Evolutionary conservation across 768 basidiomycete genomes (phyloP).

Genomic region (Melanogaster broomeanus): DNA sequence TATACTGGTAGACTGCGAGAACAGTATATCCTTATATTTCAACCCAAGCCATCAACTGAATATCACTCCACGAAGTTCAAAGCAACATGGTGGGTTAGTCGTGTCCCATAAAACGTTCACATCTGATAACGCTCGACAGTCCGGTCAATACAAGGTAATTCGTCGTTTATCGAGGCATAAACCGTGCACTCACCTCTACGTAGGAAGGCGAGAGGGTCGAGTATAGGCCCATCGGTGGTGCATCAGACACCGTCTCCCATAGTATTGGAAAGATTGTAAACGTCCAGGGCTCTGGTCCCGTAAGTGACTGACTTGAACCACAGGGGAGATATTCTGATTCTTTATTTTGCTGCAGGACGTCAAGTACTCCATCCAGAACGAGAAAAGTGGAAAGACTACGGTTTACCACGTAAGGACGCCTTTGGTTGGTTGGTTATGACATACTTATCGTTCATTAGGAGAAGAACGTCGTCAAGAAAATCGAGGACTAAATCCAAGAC

Average conservation of each 20-base stretch:
- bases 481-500: too few relatives aligned
- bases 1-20: slow-evolving; percentile 13
- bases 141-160: slow-evolving; percentile 27
- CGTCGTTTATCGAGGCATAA: too few relatives aligned
- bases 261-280: slow-evolving; percentile 37
- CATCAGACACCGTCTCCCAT: slow-evolving; percentile 39
- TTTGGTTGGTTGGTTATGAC: neutral
- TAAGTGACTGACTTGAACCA: slow-evolving; percentile 21
- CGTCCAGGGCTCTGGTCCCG: slow-evolving; percentile 34
- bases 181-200: neutral
- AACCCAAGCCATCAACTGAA: too few relatives aligned
- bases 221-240: slow-evolving; percentile 45
- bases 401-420: slow-evolving; percentile 33
- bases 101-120: neutral
- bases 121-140: slow-evolving; percentile 5
- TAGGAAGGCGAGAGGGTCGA: slow-evolving; percentile 45
- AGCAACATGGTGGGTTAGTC: slow-evolving; percentile 11
- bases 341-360: slow-evolving; percentile 22
- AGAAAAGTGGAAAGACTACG: slow-evolving; percentile 44
- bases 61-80: neutral
- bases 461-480: slow-evolving; percentile 39
- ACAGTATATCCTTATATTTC: neutral
- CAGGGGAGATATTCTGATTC: too few relatives aligned
- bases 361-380: slow-evolving; percentile 42
- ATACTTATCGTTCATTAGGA: slow-evolving; percentile 17